Percentiles rank a stretch among this genome's conserved stretches.
These are phyloP conservation scores for Sarcocystis neurona DNA, from an alignment of 169 alveolate genomes.

Conservation along the genomic window DNA sequence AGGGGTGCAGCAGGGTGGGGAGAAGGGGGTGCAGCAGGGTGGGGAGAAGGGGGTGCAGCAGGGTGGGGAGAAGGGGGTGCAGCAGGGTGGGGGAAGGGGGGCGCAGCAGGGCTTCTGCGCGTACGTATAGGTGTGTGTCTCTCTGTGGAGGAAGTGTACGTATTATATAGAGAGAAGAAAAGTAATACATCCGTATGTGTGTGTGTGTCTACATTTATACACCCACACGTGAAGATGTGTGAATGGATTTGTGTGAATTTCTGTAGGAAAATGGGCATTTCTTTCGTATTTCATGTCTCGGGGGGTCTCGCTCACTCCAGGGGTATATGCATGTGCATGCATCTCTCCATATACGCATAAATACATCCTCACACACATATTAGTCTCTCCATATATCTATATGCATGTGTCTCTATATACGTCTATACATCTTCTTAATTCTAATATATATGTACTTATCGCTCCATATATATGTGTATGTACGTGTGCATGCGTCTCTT, in stretches of 20 bases:
- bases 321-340: conserved; percentile 69
- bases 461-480: not conserved
- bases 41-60: too few relatives aligned
- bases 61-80: too few relatives aligned
- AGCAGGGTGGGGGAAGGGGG: too few relatives aligned
- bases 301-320: conserved; percentile 58
- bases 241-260: not conserved
- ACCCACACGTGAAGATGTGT: not conserved
- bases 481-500: not conserved
- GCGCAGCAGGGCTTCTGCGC: too few relatives aligned
- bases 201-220: not conserved
- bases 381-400: not conserved
- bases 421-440: not conserved
- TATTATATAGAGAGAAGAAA: too few relatives aligned
- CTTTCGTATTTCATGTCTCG: not conserved
- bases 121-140: too few relatives aligned
- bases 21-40: too few relatives aligned
- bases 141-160: too few relatives aligned
- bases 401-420: not conserved
- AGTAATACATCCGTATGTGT: too few relatives aligned
- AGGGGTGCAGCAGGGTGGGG: too few relatives aligned
- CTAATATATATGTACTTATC: not conserved
- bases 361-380: not conserved
- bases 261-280: not conserved
- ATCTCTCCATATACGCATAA: not conserved